A percentile compares a stretch with the other conserved stretches of the same genome.
These are phyloP conservation scores for Triglochin maritima DNA, from an alignment of 106 monocot species.

Conservation along the genomic window DNA sequence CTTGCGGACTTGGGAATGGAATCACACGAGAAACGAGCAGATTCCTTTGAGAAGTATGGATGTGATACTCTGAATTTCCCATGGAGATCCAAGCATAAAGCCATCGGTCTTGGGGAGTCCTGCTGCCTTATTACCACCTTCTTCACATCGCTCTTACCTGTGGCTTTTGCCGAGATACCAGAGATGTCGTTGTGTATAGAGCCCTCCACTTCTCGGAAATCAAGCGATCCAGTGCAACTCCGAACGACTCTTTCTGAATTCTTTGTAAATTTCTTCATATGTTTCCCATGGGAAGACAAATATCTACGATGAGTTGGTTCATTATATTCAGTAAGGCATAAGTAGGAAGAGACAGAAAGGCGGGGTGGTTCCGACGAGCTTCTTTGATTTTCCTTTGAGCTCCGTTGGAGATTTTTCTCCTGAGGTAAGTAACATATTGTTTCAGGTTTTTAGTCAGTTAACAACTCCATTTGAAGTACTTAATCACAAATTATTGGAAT, in stretches of 20 bases:
- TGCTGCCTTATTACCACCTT: constrained; percentile 21
- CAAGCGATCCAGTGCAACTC: constrained; percentile 22
- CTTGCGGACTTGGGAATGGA: constrained; percentile 13
- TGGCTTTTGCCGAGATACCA: constrained; percentile 34
- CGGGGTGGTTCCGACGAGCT: constrained; percentile 48
- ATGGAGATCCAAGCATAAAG: constrained; percentile 30
- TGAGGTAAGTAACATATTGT: constrained; percentile 1
- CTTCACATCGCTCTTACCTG: constrained; percentile 24
- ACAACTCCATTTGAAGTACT: no score
- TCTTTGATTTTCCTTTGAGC: constrained; percentile 45
- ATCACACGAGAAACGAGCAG: constrained; percentile 52
- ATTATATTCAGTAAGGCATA: constrained; percentile 60
- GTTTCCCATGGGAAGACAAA: constrained; percentile 14
- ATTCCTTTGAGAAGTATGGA: constrained; percentile 22
- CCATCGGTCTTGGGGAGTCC: constrained; percentile 54
- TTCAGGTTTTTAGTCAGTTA: not conserved
- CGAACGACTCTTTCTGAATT: constrained; percentile 7
- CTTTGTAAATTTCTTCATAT: constrained; percentile 31
- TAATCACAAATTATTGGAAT: not conserved
- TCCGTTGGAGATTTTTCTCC: constrained; percentile 30
- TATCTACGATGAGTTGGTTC: constrained; percentile 39
- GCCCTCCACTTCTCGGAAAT: constrained; percentile 68
- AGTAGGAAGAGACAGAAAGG: constrained; percentile 54
- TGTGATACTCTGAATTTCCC: constrained; percentile 43
- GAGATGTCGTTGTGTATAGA: constrained; percentile 46